These are phyloP conservation scores for Puccinia coronata DNA, from an alignment of 1,284 basidiomycete genomes.

Conservation along the genomic window DNA sequence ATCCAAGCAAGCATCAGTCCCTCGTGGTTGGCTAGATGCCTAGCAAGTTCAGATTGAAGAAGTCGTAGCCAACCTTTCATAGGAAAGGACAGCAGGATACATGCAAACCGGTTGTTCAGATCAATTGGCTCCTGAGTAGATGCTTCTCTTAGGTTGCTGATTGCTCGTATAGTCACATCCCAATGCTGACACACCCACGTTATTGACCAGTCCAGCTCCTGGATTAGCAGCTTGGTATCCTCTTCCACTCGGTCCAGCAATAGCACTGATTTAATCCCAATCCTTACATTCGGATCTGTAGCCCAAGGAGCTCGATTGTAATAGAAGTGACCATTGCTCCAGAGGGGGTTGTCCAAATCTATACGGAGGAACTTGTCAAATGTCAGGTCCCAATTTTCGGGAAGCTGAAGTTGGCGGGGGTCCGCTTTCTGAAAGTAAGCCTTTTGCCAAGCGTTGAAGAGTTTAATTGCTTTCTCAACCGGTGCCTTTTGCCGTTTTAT, in stretches of 20 bases:
- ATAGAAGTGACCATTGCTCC: constrained; percentile 15
- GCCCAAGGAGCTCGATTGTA: background rate
- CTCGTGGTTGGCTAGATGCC: too few relatives aligned
- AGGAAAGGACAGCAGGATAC: too few relatives aligned
- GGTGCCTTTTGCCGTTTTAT: background rate
- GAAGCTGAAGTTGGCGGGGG: background rate
- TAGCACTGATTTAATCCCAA: background rate
- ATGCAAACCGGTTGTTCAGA: too few relatives aligned
- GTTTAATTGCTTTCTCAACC: background rate
- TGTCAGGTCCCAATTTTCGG: background rate
- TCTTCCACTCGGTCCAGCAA: background rate
- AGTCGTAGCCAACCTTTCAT: too few relatives aligned
- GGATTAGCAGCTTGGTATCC: background rate
- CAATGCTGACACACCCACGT: background rate
- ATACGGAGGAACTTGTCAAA: background rate
- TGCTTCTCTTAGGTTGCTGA: background rate
- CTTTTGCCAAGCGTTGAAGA: background rate
- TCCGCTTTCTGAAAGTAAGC: background rate
- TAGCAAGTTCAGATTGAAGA: too few relatives aligned
- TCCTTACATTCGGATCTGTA: background rate
- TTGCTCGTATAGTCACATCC: background rate
- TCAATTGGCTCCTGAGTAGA: too few relatives aligned
- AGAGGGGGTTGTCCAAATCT: background rate
- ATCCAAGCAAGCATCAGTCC: too few relatives aligned
- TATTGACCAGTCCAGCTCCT: background rate